A percentile compares a stretch with the other conserved stretches of the same genome.
phyloP scores from a whole-genome alignment of 1,284 basidiomycete species.

The Apiotrichum veenhuisii region DNA sequence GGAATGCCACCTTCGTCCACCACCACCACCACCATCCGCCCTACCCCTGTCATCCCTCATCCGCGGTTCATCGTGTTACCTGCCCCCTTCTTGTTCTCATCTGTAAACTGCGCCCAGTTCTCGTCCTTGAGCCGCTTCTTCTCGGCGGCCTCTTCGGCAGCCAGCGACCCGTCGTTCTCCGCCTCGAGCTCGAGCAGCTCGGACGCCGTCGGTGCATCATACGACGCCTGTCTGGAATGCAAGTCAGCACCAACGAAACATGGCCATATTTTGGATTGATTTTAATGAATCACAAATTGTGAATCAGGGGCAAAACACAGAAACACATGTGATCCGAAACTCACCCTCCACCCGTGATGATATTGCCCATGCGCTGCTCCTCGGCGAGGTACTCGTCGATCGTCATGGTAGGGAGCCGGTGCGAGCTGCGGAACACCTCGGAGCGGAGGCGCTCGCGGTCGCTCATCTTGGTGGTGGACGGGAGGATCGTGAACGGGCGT shows the following conservation, averaged over 20 bases:
- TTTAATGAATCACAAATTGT: too few species aligned
- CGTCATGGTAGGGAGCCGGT: constrained; percentile 90
- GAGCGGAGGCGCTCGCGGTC: constrained; percentile 67
- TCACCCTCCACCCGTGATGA: constrained; percentile 82
- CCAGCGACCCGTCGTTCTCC: constrained; percentile 74
- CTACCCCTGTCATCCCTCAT: constrained; percentile 38
- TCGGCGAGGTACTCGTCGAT: constrained; percentile 92
- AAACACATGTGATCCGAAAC: constrained; percentile 32
- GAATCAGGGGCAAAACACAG: neutral
- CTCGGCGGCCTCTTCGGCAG: constrained; percentile 69
- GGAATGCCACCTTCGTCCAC: too few species aligned
- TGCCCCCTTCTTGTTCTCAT: constrained; percentile 72
- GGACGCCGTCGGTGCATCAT: constrained; percentile 63
- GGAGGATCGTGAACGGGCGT: constrained; percentile 86
- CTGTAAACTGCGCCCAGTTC: constrained; percentile 78
- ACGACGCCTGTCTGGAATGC: constrained; percentile 61
- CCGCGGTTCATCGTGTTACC: constrained; percentile 96
- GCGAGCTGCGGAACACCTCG: constrained; percentile 80
- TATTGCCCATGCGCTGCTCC: constrained; percentile 76
- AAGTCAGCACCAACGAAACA: neutral
- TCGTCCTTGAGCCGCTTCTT: constrained; percentile 81
- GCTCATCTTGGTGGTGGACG: constrained; percentile 55
- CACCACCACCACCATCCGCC: too few species aligned
- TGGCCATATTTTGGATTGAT: too few species aligned
- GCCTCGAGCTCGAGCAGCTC: constrained; percentile 73